Conservation (phyloP, 176 grass and related monocot genomes). For the Lolium perenne region DNA sequence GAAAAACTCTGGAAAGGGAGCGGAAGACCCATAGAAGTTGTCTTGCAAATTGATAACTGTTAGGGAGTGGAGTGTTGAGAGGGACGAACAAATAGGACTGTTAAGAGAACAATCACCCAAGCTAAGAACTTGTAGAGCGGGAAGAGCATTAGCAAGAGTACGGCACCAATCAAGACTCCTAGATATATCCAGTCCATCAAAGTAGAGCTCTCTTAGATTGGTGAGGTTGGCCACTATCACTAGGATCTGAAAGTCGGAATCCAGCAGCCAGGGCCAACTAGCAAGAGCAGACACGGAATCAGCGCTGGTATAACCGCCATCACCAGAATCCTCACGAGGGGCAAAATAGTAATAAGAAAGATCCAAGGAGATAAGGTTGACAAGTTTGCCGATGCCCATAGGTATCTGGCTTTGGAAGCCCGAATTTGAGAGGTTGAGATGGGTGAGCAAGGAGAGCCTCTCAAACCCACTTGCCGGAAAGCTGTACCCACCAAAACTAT, state of each 20-base stretch:
- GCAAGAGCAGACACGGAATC: too few species aligned
- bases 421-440: conserved; percentile 3
- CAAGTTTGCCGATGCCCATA: too few species aligned
- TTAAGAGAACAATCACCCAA: not conserved
- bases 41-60: not conserved
- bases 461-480: too few species aligned
- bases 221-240: too few species aligned
- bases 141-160: conserved; percentile 9
- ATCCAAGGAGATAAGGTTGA: too few species aligned
- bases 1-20: conserved; percentile 15
- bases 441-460: too few species aligned
- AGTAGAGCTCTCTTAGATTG: not conserved
- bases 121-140: conserved; percentile 46
- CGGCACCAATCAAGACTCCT: not conserved
- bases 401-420: not conserved
- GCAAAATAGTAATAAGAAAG: not conserved
- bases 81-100: conserved; percentile 12
- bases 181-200: not conserved
- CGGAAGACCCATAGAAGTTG: not conserved
- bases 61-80: conserved; percentile 5
- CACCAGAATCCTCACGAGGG: not conserved
- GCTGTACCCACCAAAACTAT: too few species aligned
- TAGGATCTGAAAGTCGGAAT: not conserved
- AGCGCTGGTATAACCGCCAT: too few species aligned
- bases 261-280: not conserved